Evolutionary conservation across 441 rosid genomes (phyloP), one percentile per base, ranked within the genome.

Genomic region (California macrophylla): DNA sequence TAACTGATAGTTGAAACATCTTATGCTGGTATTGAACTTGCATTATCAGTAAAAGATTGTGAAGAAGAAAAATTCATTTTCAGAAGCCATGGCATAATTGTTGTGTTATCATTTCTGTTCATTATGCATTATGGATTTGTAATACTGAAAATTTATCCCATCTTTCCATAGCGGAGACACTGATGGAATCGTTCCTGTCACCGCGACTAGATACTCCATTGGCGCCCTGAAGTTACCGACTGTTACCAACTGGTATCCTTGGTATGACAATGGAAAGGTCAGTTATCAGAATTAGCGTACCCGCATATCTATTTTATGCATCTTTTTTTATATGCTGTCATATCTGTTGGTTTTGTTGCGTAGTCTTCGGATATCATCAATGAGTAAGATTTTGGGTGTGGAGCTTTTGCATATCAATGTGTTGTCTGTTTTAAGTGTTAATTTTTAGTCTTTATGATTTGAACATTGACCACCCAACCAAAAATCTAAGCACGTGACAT

Each of bases 161-260:
- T 70, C 56, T 78, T 67, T 50, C 10, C 23, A 50, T 86, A 93
- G 98, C 66, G 97, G 97, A 72, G 97, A 93, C 68, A 86, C 98
- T 13, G 97, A 93, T 76, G 73, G 92, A 7, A 89, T 91, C 24
- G 89, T 91, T 83, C 98, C 97, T n/a, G 76, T 90, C 3, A 87
- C 97, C 56, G 97, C 96, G 70, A 93, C 92, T 28, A 86, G 96
- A 66, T 85, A 88, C 79, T 89, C 97, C 64, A 85, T 93, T 28
- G 85, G 84, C 68, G 87, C 97, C 7, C 77, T 93, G 69, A 86
- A 89, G 85, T 82, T 93, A 64, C 79, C 80, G 25, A 89, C 96
- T 26, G 13, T 87, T 30, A 80, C 79, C 76, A 86, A 89, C 78
- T 93, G 98, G 98, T 78, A 81, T 67, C 85, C 97, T 3, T 93